These are phyloP conservation scores for Solanum pinnatisectum DNA, from an alignment of 257 asterid genomes.

Conservation along the genomic window DNA sequence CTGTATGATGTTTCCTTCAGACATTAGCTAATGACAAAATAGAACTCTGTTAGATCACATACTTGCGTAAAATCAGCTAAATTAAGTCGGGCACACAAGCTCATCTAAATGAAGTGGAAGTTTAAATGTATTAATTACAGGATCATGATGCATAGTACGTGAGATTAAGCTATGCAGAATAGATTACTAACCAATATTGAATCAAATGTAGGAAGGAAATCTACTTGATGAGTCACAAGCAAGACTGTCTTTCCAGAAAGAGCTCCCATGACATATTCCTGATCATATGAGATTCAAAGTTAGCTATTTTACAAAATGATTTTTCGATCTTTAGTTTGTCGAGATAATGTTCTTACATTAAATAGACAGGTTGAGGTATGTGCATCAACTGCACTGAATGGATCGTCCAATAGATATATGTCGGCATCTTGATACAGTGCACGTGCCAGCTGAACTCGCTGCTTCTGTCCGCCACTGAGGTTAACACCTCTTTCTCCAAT, in stretches of 20 bases:
- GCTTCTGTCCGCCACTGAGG: constrained; percentile 44
- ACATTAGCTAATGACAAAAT: constrained; percentile 47
- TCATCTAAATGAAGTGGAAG: background rate
- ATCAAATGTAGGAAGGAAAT: constrained; percentile 32
- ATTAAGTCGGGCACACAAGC: background rate
- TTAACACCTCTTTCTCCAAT: constrained; percentile 39
- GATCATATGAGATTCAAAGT: background rate
- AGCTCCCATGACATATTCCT: constrained; percentile 29
- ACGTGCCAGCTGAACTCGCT: constrained; percentile 37
- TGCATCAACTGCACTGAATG: constrained; percentile 42
- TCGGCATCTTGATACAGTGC: constrained; percentile 29
- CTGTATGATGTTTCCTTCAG: constrained; percentile 56
- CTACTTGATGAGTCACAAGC: constrained; percentile 42
- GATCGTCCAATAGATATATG: constrained; percentile 32
- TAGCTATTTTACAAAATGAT: background rate
- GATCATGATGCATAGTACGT: background rate
- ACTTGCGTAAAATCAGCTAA: background rate
- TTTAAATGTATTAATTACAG: background rate
- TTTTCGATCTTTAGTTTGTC: background rate
- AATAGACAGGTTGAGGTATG: constrained; percentile 22
- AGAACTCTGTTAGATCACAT: background rate
- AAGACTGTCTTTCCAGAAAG: constrained; percentile 20
- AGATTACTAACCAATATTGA: constrained; percentile 26
- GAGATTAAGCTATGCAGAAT: background rate
- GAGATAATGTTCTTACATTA: constrained; percentile 5